These are phyloP conservation scores for Aspergillus fijiensis DNA, from an alignment of 2,329 filamentous ascomycete species.

Conservation along the genomic window DNA sequence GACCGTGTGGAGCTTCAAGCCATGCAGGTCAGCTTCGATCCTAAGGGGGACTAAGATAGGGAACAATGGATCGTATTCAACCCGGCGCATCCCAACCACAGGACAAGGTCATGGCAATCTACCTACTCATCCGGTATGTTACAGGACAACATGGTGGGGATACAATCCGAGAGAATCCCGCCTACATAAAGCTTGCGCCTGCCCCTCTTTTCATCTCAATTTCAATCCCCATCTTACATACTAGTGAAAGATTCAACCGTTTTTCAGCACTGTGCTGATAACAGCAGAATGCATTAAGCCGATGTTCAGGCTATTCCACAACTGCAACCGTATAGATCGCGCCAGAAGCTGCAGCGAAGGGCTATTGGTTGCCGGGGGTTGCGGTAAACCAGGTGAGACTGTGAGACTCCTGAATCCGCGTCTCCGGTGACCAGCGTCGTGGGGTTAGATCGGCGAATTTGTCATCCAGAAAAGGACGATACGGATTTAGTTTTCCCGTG, in stretches of 20 bases:
- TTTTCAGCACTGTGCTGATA: neutral
- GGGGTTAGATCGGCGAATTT: slow-evolving; percentile 38
- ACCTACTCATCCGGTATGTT: too few relatives aligned
- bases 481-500: slow-evolving; percentile 41
- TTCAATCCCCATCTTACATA: neutral
- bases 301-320: slow-evolving; percentile 18
- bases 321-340: slow-evolving; percentile 11
- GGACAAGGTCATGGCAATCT: neutral
- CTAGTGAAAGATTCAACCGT: neutral
- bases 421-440: slow-evolving; percentile 33
- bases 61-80: neutral
- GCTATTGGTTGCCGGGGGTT: neutral
- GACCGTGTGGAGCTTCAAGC: slow-evolving; percentile 1
- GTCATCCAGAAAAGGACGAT: slow-evolving; percentile 28
- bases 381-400: neutral
- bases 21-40: slow-evolving; percentile 4
- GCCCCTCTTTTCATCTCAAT: neutral
- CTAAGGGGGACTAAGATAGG: neutral
- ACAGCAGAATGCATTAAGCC: slow-evolving; percentile 2
- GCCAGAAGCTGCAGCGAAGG: slow-evolving; percentile 16
- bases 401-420: slow-evolving; percentile 11
- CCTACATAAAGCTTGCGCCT: neutral
- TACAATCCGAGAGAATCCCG: neutral
- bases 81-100: neutral
- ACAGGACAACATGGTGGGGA: neutral